Evolutionary conservation across 176 grass and related monocot species (phyloP), one percentile per base, ranked within the genome.

Genomic region (Musa acuminata): DNA sequence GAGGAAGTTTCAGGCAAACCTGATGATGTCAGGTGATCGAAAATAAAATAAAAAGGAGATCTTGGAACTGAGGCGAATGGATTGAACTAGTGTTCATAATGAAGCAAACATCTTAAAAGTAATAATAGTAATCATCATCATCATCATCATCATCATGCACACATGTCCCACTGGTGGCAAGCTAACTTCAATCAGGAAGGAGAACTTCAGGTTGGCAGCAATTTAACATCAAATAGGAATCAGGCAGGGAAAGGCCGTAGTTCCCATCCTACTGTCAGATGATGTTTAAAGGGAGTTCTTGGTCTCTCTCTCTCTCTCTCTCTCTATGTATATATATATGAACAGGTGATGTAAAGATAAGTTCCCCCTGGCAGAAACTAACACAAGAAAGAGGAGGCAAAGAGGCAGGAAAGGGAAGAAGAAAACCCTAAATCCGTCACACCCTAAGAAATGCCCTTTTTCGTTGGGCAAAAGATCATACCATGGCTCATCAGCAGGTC

Each of bases 201-300:
- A 72, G 59, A 53, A 19, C 7, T 6, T 19, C 55, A 60, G 49
- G 62, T 57, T 48, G 55, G 72, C 17, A 79, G 23, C 4, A 55
- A 8, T 72, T 82, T 79, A 82, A 67, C 87, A 85, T 21, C 49
- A 64, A 63, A 80, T 65, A 77, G 80, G 80, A 85, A 48, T n/a
- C 52, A 17, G 22, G 25, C 53, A 80, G 67, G 55, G 14, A 79
- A 55, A 74, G 27, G 52, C 49, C 62, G 35, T 72, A 89, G 83
- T 76, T 73, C 62, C 68, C 72, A 64, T 71, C 35, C 35, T 43
- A 43, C 35, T 43, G 4, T 43, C 35, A 6, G 3, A 6, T 43
- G 35, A 43, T 43, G 3, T 54, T 55, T 20, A 70, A 79, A 53
- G 72, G 62, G 72, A 60, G 16, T 69, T 27, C 49, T 75, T 23